Conservation (phyloP, 345 rosid species). For the Angophora floribunda region DNA sequence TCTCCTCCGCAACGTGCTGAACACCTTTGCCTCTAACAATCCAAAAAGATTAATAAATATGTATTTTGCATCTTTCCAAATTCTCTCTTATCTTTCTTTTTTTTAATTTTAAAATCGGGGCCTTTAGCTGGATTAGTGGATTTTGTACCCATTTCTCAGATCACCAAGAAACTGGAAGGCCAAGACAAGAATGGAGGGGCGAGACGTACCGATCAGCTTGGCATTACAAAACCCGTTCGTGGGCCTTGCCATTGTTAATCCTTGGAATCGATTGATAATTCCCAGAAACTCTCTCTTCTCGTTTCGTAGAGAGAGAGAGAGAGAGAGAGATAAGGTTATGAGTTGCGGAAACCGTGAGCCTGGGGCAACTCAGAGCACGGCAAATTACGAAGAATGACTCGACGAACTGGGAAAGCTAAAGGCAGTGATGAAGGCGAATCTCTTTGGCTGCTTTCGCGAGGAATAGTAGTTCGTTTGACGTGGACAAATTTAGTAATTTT, state of each 20-base stretch:
- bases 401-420: background rate
- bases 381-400: background rate
- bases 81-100: too few relatives aligned
- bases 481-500: too few relatives aligned
- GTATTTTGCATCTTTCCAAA: background rate
- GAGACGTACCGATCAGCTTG: conserved; percentile 52
- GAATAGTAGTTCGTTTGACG: background rate
- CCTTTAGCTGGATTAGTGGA: background rate
- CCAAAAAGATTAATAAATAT: background rate
- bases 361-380: background rate
- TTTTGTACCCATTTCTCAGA: background rate
- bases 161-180: background rate
- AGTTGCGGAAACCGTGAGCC: background rate
- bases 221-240: conserved; percentile 27
- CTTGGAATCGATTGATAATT: background rate
- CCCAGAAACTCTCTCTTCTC: background rate
- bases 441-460: background rate
- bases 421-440: background rate
- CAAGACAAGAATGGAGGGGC: background rate
- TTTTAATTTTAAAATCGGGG: too few relatives aligned
- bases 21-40: too few relatives aligned
- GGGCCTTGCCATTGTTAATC: conserved; percentile 32
- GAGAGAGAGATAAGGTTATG: too few relatives aligned
- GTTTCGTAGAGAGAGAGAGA: background rate
- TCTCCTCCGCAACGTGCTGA: too few relatives aligned